Conservation (phyloP, 2,329 filamentous ascomycete species). For the Aurifilum marmelostoma region DNA sequence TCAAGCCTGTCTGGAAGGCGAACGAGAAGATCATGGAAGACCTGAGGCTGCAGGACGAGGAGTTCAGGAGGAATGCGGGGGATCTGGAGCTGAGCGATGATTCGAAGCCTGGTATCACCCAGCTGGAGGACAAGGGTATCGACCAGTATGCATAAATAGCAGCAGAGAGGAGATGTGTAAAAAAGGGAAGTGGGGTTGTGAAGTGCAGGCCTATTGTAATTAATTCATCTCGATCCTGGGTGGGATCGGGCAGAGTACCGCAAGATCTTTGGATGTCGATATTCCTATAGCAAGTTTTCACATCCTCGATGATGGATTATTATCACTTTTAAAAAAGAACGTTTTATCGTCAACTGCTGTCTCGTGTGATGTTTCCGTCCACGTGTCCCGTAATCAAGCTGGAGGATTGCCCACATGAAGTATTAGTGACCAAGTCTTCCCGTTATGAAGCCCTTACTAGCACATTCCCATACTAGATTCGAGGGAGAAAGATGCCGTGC, state of each 20-base stretch:
- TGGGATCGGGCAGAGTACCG: neutral
- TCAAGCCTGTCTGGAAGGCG: conserved; percentile 49
- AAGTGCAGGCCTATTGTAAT: no score
- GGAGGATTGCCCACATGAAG: no score
- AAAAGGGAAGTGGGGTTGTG: no score
- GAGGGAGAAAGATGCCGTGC: no score
- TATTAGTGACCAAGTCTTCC: no score
- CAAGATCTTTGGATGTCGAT: neutral
- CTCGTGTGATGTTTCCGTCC: neutral
- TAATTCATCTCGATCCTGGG: no score
- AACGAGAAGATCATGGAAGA: conserved; percentile 50
- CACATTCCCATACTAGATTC: no score
- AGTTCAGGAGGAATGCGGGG: conserved; percentile 37
- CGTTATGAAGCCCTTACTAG: no score
- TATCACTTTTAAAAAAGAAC: neutral
- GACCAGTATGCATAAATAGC: conserved; percentile 3
- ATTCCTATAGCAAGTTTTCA: neutral
- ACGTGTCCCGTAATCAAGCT: no score
- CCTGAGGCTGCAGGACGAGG: conserved; percentile 41
- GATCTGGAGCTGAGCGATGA: conserved; percentile 33
- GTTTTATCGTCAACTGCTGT: neutral
- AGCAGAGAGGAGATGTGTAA: neutral
- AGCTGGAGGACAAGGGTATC: conserved; percentile 34
- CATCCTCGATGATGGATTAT: neutral
- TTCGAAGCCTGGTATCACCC: conserved; percentile 34